Evolutionary conservation across 495 filamentous ascomycete genomes (phyloP), one percentile per base, ranked within the genome.

Genomic region (Xylaria telfairii): DNA sequence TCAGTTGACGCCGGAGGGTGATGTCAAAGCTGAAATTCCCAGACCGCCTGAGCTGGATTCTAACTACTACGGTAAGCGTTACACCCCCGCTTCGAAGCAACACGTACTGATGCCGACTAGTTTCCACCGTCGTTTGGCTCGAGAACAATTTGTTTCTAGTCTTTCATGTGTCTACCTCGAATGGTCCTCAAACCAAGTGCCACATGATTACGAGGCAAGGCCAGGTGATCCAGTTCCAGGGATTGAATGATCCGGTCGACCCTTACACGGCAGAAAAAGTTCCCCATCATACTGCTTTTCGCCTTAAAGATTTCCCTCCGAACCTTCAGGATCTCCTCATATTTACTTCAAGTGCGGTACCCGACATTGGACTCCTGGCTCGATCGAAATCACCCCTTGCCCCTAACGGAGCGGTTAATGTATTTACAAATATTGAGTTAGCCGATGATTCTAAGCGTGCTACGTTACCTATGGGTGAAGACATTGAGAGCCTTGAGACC

Each of bases 41-140:
- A 86, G 89, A 47, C 94, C 95, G 8, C 88, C 93, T 12, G 85
- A 84, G 66, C 71, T 97, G 9, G 85, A 90, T 56, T 79, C 82
- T 8, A 85, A 90, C 73, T 89, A 90, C 76, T 90, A 94, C 79
- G 88, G 92, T 95, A 83, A 77, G 84, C 78, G 65, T 54, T 49
- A n/a, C 44, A 19, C 5, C 49, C 3, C 19, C 13, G n/a, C 30
- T 17, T 32, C 49, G 26, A 30, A 26, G 21, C 41, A 30, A 44
- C 42, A 9, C 28, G 17, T 46, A 44, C 69, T 71, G 44, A 57
- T 49, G 1, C 32, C 65, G 24, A 64, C n/a, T 74, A 94, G 93
- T 97, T 7, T 93, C 93, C n/a, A 91, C 92, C 13, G 84, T 98
- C 61, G 84, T 84, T 37, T 99, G 96, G 96, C 85, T 98, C 6